Evolutionary conservation across 371 early-diverging fungal species (phyloP), one percentile per base, ranked within the genome.

Genomic region (Rhizopus microsporus): DNA sequence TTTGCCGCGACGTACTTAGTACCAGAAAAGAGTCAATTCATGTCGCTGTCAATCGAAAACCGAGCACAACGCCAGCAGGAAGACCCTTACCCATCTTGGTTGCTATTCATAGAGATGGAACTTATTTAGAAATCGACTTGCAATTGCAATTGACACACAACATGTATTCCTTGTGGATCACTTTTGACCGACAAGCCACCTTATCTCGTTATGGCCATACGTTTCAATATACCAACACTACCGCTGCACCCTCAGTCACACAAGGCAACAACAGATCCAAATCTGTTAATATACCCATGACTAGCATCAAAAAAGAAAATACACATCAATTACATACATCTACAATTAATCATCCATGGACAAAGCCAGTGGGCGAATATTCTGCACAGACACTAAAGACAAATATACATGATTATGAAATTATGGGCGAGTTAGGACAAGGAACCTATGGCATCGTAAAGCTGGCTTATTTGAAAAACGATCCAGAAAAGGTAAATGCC

Each of bases 381-480:
- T 74, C 74, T 7, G 71, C 79, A 5, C 72, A 78, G 40, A 77
- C 80, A 4, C 59, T 62, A 7, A 54, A 54, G 4, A 66, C 65
- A 12, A 48, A 43, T 5, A 84, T 87, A 42, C 60, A 77, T 15
- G 87, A 90, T 51, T 91, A 81, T 66, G 74, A 79, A 8, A 83
- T 87, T 40, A 39, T 88, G 0, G 80, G 81, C 39, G 73, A 77
- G 1, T 60, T 91, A 5, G 91, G 91, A n/a, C 83, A 88, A 64
- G 90, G 91, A 33, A 85, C 91, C 3, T 90, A 88, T 63, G 89
- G 89, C 3, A 63, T 78, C 42, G 90, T 90, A 29, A 81, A 86
- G 51, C 62, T 84, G 9, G 87, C 78, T 7, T 68, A 69, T 49
- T 39, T 55, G 8, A 67, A 59, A 59, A 53, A 51, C 1, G 78